Base-by-base conservation (phyloP, 768 basidiomycete species). In the Collybiopsis luxurians region DNA sequence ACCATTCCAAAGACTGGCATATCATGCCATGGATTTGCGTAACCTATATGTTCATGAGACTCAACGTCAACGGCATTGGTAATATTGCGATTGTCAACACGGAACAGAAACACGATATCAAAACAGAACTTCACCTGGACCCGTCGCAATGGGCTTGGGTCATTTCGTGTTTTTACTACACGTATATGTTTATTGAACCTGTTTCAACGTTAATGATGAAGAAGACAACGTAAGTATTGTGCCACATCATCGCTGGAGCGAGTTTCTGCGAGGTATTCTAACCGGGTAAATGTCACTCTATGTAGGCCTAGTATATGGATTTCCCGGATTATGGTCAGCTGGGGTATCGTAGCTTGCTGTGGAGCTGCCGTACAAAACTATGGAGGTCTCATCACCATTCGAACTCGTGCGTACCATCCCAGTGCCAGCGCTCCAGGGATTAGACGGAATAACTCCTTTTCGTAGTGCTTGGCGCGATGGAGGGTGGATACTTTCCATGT, bases 11-110 rank as follows among this genome's bases (percentile, higher is more conserved):
- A 53, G 51, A 53, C 10, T 40, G 26, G 21, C 51, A 34, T n/a
- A 53, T 53, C 19, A 53, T 53, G 51, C 51, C 51, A 53, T 53
- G 51, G 51, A 39, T 53, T 11, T 53, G 51, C 21, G n/a, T 53
- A 24, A 53, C 51, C 31, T 53, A 53, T 36, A 53, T 53, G 36
- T 53, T 53, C 38, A 53, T 53, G 51, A 19, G 51, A n/a, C 23
- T 53, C 30, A 40, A 53, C 51, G 51, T 53, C 51, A 53, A 40
- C 24, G 36, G 31, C 36, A 38, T 53, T 26, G 51, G 51, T 5
- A 53, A 53, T 19, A 53, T 53, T 26, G 51, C 51, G 26, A 53
- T 53, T 21, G 27, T 53, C 51, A 53, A 53, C 24, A 15, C 27
- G 15, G 51, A 53, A 34, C 51, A 53, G n/a, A 53, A 53, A 34